Evolutionary conservation across 768 basidiomycete species (phyloP).

Genomic region (Naganishia onofrii): DNA sequence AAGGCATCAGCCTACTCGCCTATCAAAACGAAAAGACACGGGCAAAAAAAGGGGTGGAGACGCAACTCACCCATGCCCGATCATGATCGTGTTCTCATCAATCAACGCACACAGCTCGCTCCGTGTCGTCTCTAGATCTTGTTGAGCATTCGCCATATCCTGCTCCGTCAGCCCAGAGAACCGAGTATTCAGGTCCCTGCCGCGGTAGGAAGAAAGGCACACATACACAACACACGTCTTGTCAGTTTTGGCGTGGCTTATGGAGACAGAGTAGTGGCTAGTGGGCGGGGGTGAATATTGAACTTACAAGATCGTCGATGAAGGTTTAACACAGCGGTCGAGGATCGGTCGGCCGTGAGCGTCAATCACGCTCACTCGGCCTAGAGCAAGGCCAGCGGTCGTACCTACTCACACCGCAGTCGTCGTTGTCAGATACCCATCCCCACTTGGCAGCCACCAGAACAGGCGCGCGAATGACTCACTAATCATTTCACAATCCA

Average conservation of each 20-base stretch:
- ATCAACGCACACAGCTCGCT: constrained; percentile 69
- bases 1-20: too few relatives aligned
- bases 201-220: background rate
- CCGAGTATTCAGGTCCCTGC: constrained; percentile 84
- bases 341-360: constrained; percentile 69
- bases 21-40: too few relatives aligned
- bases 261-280: too few relatives aligned
- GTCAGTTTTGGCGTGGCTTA: too few relatives aligned
- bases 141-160: constrained; percentile 57
- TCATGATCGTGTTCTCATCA: constrained; percentile 74
- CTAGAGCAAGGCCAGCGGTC: constrained; percentile 85
- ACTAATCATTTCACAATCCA: constrained; percentile 93
- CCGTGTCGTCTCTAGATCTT: constrained; percentile 68
- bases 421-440: too few relatives aligned
- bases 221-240: too few relatives aligned
- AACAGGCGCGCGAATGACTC: constrained; percentile 21
- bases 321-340: constrained; percentile 58
- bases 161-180: constrained; percentile 46
- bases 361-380: constrained; percentile 84
- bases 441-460: too few relatives aligned
- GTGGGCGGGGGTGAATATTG: too few relatives aligned
- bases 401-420: constrained; percentile 59
- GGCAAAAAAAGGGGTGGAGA: background rate
- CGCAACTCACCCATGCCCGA: constrained; percentile 62
- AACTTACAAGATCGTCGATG: constrained; percentile 45